These are phyloP conservation scores for Grammothele lineata DNA, from an alignment of 768 basidiomycete genomes.

Conservation along the genomic window DNA sequence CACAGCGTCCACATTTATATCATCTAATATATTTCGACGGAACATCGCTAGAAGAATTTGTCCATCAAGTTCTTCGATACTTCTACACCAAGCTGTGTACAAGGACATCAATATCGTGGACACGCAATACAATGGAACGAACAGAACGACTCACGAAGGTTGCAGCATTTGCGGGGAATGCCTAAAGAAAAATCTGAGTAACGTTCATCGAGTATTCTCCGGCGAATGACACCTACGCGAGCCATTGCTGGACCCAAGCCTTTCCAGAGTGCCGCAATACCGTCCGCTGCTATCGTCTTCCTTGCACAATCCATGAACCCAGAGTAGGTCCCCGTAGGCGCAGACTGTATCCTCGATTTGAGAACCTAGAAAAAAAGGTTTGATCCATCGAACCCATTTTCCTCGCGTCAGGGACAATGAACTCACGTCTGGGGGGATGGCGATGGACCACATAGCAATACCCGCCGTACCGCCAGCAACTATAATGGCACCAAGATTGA, in stretches of 20 bases:
- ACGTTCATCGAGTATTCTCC: no score
- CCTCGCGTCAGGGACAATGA: background rate
- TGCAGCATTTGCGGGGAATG: conserved; percentile 97
- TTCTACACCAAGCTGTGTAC: conserved; percentile 81
- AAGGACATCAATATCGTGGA: conserved; percentile 4
- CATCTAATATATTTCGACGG: no score
- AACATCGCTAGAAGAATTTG: conserved; percentile 48
- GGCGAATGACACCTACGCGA: conserved; percentile 47
- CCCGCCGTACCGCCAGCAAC: conserved; percentile 93
- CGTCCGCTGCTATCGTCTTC: conserved; percentile 89
- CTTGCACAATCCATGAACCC: conserved; percentile 90
- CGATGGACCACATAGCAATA: conserved; percentile 97
- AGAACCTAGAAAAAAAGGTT: conserved; percentile 55
- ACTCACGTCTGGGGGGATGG: conserved; percentile 90
- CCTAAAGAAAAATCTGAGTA: conserved; percentile 40
- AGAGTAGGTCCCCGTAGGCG: conserved; percentile 95
- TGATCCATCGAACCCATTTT: background rate
- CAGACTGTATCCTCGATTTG: conserved; percentile 94
- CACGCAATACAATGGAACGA: background rate
- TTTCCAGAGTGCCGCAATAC: conserved; percentile 87
- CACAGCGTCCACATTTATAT: no score
- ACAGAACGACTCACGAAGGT: conserved; percentile 76
- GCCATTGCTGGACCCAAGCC: conserved; percentile 98
- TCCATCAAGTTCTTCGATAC: conserved; percentile 83
- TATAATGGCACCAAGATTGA: conserved; percentile 84